These are phyloP conservation scores for Solanum peruvianum DNA, from an alignment of 257 asterid species.

Conservation along the genomic window DNA sequence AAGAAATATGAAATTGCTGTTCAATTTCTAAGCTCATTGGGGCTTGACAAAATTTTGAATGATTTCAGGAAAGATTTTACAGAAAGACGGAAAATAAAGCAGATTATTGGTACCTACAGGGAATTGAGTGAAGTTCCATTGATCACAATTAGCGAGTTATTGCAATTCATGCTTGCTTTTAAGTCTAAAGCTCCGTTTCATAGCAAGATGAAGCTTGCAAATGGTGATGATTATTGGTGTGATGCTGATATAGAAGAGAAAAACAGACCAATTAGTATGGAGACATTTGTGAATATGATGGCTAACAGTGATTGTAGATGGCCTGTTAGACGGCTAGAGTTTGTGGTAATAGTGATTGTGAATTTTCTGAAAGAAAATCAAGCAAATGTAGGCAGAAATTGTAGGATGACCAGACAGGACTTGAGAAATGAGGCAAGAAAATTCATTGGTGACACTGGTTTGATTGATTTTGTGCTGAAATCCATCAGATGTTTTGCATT, in stretches of 20 bases:
- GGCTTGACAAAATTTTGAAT: constrained; percentile 28
- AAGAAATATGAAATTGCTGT: constrained; percentile 22
- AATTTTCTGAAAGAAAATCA: constrained; percentile 35
- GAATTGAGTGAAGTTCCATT: constrained; percentile 31
- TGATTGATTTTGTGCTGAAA: constrained; percentile 78
- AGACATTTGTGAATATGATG: constrained; percentile 30
- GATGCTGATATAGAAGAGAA: background rate
- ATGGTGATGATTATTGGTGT: background rate
- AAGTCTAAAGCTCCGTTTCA: constrained; percentile 15
- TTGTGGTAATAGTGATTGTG: constrained; percentile 36
- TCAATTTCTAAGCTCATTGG: constrained; percentile 26
- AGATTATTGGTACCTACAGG: constrained; percentile 30
- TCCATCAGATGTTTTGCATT: constrained; percentile 46
- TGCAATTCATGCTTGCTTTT: constrained; percentile 35
- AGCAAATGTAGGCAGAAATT: constrained; percentile 5
- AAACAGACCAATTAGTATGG: constrained; percentile 11
- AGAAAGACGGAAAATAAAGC: constrained; percentile 16
- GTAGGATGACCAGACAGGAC: constrained; percentile 48
- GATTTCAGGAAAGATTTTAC: constrained; percentile 19
- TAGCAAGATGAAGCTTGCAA: background rate
- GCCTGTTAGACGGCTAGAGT: constrained; percentile 50
- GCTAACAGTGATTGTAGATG: constrained; percentile 51
- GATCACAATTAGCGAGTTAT: constrained; percentile 26
- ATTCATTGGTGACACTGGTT: constrained; percentile 73
- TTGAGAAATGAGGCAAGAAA: constrained; percentile 53